Evolutionary conservation across 768 basidiomycete genomes (phyloP).

Genomic region (Hypsizygus marmoreus): DNA sequence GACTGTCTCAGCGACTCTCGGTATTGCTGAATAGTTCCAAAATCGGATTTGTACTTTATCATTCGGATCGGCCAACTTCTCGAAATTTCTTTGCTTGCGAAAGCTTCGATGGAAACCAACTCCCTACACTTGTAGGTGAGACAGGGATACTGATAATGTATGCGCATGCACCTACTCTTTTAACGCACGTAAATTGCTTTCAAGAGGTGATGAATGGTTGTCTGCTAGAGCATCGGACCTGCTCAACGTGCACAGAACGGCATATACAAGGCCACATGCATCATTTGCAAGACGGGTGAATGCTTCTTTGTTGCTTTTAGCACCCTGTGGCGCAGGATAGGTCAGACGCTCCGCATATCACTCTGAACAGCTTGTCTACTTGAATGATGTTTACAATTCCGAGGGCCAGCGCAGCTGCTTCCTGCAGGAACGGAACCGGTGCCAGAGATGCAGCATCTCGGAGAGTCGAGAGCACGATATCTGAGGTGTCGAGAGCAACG

Average conservation of each 20-base stretch:
- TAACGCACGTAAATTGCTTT: no score
- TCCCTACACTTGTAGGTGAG: no score
- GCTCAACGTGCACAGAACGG: background rate
- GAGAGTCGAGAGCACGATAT: conserved; percentile 6
- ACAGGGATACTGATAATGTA: no score
- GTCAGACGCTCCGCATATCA: background rate
- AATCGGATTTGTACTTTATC: conserved; percentile 1
- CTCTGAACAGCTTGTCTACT: background rate
- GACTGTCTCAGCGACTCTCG: conserved; percentile 6
- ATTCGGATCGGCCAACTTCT: no score
- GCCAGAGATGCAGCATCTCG: conserved; percentile 2
- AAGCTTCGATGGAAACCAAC: no score
- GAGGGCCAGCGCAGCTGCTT: conserved; percentile 6
- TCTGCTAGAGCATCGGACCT: no score
- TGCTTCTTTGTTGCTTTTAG: conserved; percentile 9
- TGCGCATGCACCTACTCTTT: no score
- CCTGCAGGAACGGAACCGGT: conserved; percentile 3
- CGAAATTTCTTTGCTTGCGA: no score
- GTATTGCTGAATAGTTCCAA: background rate
- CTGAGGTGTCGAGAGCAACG: conserved; percentile 1
- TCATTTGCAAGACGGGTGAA: conserved; percentile 10
- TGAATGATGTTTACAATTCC: conserved; percentile 4
- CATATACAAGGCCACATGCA: conserved; percentile 14
- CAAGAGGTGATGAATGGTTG: no score
- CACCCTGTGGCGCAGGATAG: background rate